Evolutionary conservation across 495 filamentous ascomycete genomes (phyloP).

Genomic region (Thozetella sp.): DNA sequence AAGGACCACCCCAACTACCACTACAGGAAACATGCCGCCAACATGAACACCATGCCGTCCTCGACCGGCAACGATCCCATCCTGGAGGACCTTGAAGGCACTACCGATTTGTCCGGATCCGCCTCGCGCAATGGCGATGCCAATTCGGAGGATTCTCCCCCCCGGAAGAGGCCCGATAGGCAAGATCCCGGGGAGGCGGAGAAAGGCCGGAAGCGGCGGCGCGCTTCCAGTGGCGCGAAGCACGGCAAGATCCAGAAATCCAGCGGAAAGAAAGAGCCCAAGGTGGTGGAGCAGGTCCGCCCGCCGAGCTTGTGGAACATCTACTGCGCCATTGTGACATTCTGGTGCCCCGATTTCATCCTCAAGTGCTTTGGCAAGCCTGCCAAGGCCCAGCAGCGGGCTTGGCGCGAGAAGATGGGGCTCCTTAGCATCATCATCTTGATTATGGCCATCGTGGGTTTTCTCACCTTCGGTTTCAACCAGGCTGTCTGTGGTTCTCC

Average conservation of each 20-base stretch:
- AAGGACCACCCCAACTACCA: slow-evolving; percentile 90
- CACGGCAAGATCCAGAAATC: slow-evolving; percentile 59
- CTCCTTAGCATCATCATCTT: slow-evolving; percentile 89
- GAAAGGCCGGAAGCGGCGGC: slow-evolving; percentile 32
- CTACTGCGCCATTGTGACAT: slow-evolving; percentile 92
- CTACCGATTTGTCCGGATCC: slow-evolving; percentile 40
- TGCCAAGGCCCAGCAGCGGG: slow-evolving; percentile 84
- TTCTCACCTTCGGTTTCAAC: slow-evolving; percentile 96
- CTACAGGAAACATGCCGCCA: slow-evolving; percentile 87
- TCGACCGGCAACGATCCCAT: slow-evolving; percentile 90
- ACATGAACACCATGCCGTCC: slow-evolving; percentile 86
- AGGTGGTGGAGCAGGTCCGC: slow-evolving; percentile 67
- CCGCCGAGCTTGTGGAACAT: slow-evolving; percentile 92
- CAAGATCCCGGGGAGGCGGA: slow-evolving; percentile 31
- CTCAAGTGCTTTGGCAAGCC: slow-evolving; percentile 85
- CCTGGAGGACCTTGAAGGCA: slow-evolving; percentile 64
- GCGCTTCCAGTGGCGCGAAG: slow-evolving; percentile 29
- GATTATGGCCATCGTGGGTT: slow-evolving; percentile 90
- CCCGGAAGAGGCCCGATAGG: slow-evolving; percentile 21
- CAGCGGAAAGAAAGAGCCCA: slow-evolving; percentile 54
- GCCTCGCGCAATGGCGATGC: slow-evolving; percentile 37
- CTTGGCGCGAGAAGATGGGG: slow-evolving; percentile 99
- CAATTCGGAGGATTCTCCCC: slow-evolving; percentile 36
- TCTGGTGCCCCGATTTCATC: slow-evolving; percentile 89
- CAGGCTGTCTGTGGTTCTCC: slow-evolving; percentile 77